These are phyloP conservation scores for Spathaspora girioi DNA, from an alignment of 805 yeast genomes.

Conservation along the genomic window DNA sequence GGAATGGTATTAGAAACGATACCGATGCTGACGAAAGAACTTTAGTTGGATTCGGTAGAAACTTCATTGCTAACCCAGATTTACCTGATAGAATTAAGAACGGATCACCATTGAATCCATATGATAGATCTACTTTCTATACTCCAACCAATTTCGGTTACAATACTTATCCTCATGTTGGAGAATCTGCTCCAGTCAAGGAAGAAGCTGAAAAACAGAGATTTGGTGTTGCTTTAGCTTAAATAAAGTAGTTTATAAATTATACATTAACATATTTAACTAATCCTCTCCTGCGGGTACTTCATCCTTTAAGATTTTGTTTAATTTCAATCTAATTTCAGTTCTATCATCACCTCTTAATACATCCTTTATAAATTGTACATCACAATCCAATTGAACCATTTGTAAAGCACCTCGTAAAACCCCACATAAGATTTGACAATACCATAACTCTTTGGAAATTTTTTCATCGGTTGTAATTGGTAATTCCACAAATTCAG, in stretches of 20 bases:
- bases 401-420: slow-evolving; percentile 88
- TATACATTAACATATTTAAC: background rate
- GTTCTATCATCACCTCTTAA: slow-evolving; percentile 81
- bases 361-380: slow-evolving; percentile 71
- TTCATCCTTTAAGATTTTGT: slow-evolving; percentile 81
- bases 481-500: slow-evolving; percentile 94
- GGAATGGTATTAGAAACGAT: slow-evolving; percentile 8
- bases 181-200: slow-evolving; percentile 1
- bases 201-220: slow-evolving; percentile 7
- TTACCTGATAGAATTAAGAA: slow-evolving; percentile 33
- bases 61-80: slow-evolving; percentile 44
- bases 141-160: slow-evolving; percentile 26
- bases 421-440: slow-evolving; percentile 86
- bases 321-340: slow-evolving; percentile 70
- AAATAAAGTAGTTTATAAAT: background rate
- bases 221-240: slow-evolving; percentile 7
- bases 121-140: slow-evolving; percentile 41
- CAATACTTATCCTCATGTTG: slow-evolving; percentile 10
- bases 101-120: slow-evolving; percentile 31
- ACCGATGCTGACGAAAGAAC: slow-evolving; percentile 29
- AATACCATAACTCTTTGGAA: slow-evolving; percentile 80
- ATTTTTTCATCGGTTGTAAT: slow-evolving; percentile 60
- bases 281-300: slow-evolving; percentile 95
- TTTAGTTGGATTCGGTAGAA: slow-evolving; percentile 37
- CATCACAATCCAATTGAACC: slow-evolving; percentile 93